phyloP scores from a whole-genome alignment of 352 stramenopile genomes.

The Globisporangium canariense region DNA sequence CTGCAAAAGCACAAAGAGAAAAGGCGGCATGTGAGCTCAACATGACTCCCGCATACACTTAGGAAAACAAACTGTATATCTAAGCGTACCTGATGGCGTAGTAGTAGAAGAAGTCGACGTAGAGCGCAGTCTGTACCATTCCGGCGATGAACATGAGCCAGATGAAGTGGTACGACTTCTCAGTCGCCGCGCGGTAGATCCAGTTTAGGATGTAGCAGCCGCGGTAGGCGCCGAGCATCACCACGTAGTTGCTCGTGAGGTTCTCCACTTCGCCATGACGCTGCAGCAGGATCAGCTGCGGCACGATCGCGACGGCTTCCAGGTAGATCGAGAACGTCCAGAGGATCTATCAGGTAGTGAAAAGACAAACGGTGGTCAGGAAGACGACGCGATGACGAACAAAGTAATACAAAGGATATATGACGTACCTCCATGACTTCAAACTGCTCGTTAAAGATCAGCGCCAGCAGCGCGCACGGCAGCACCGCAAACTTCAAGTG shows the following conservation, averaged over 20 bases:
- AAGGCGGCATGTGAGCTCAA: not conserved
- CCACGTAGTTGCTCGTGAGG: constrained; percentile 99
- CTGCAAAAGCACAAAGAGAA: constrained; percentile 25
- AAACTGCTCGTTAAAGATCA: constrained; percentile 94
- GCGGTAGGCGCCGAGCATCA: constrained; percentile 97
- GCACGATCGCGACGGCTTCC: constrained; percentile 98
- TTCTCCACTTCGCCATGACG: constrained; percentile 98
- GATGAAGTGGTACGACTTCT: constrained; percentile 97
- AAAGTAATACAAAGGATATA: not conserved
- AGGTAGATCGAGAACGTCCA: constrained; percentile 99
- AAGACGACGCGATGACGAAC: not conserved
- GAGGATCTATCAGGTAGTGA: constrained; percentile 66
- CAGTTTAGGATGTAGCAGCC: constrained; percentile 99
- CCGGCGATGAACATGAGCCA: constrained; percentile 98
- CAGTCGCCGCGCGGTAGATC: constrained; percentile 96
- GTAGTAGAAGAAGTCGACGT: constrained; percentile 99
- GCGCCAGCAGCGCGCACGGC: constrained; percentile 94
- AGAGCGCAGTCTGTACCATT: constrained; percentile 98
- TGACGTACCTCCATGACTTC: constrained; percentile 76
- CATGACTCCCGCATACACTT: constrained; percentile 10
- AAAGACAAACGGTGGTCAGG: not conserved
- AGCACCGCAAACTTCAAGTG: constrained; percentile 97
- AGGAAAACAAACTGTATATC: not conserved
- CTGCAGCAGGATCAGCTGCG: constrained; percentile 99
- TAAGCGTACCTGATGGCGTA: constrained; percentile 89